Evolutionary conservation across 1,139 yeast species (phyloP), one percentile per base, ranked within the genome.

Genomic region (Hanseniaspora sp.): DNA sequence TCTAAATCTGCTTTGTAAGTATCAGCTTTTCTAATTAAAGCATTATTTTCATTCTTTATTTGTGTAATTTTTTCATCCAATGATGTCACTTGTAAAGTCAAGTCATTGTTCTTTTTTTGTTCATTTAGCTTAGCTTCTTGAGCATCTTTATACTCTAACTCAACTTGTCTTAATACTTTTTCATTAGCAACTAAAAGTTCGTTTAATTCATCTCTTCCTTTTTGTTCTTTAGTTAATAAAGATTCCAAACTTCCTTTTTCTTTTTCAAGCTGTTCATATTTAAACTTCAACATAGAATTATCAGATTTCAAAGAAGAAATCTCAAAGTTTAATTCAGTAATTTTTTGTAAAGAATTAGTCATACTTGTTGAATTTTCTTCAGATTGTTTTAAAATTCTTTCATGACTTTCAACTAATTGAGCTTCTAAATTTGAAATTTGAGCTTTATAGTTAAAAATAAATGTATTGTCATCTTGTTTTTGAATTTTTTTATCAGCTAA

Each of bases 371-470:
- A 42, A 13, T 46, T 40, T 4, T 53, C 48, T 11, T 53, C 51
- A 17, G 38, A 37, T 13, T 45, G 47, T 31, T 43, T 37, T 15
- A 47, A 33, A 2, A 43, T 28, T 31, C 38, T 47, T 13, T 47
- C 46, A 5, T 42, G 17, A n/a, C 39, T 33, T 6, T 17, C 33
- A n/a, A 23, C 30, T 13, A 47, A 17, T 29, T 53, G 48, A 13
- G 42, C 15, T 15, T 53, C 48, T 11, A 53, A 35, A 44, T 31
- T 48, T 5, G 33, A 17, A 11, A 47, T 43, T 43, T 53, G 55
- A 1, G 33, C 28, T 38, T 47, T 53, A 23, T 44, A 53, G 34
- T 48, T 48, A 11, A 9, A 13, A 15, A 46, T 40, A 11, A 31
- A 37, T 35, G 17, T 33, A 5, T 48, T 30, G n/a, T 31, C n/a